Conservation (phyloP, 495 filamentous ascomycete genomes). For the Trichocladium antarcticum region DNA sequence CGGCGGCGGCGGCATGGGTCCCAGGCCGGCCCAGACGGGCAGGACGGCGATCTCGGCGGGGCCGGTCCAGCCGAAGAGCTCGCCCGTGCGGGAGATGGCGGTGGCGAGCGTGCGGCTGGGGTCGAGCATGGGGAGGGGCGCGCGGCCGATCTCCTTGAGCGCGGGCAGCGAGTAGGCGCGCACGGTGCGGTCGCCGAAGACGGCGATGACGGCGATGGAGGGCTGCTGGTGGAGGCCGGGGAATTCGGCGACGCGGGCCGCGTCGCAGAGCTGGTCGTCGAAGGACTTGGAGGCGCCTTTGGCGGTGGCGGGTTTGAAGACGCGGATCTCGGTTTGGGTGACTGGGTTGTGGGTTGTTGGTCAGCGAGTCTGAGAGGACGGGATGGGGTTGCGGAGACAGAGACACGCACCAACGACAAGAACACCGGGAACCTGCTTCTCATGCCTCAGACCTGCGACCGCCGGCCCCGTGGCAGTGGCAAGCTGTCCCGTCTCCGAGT, state of each 20-base stretch:
- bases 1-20: constrained; percentile 29
- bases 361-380: neutral
- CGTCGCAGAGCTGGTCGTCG: constrained; percentile 68
- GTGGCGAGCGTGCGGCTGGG: constrained; percentile 55
- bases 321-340: constrained; percentile 60
- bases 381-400: neutral
- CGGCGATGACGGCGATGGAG: constrained; percentile 61
- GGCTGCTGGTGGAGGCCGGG: constrained; percentile 43
- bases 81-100: constrained; percentile 61
- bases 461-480: constrained; percentile 62
- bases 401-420: constrained; percentile 41
- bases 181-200: constrained; percentile 69
- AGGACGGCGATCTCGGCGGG: constrained; percentile 74
- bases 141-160: constrained; percentile 71
- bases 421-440: constrained; percentile 59
- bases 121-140: constrained; percentile 55
- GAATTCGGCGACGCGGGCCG: constrained; percentile 61
- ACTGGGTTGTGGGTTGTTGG: constrained; percentile 38
- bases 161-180: constrained; percentile 76
- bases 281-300: constrained; percentile 86
- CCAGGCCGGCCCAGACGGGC: constrained; percentile 67
- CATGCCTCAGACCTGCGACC: constrained; percentile 61
- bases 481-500: constrained; percentile 61
- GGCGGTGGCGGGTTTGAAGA: constrained; percentile 72
- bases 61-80: constrained; percentile 78